Base-by-base conservation (phyloP, 208 protist species). In the Leptomonas pyrrhocoris region DNA sequence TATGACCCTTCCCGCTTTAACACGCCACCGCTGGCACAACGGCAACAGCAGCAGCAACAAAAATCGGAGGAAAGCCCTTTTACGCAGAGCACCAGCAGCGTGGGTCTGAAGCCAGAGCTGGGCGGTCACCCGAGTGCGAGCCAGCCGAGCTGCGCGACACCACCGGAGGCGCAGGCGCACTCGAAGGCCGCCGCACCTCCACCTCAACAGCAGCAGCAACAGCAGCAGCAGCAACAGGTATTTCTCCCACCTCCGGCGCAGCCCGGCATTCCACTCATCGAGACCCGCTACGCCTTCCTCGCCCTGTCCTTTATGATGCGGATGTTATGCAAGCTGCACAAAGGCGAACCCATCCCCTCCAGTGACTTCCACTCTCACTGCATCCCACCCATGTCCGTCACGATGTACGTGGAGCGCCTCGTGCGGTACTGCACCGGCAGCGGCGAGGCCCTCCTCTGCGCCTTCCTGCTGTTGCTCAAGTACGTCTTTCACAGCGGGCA, bases 381-480 rank as follows among this genome's bases (percentile, higher is more conserved):
- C 38, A 53, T 94, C 54, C 91, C 92, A 0, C 56, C 72, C 38
- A 96, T 97, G 81, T 81, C 89, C 25, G 79, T 97, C 31, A 68
- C 73, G 7, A 62, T 80, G 73, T 97, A 97, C 70, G 58, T 97
- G 62, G 69, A 97, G 66, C 89, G 96, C 12, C 82, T 98, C 28
- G 69, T 87, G 30, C 85, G 86, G 21, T 96, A 98, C 79, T 88
- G 88, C 56, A 31, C 72, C 15, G 87, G 93, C 72, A 90, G 81
- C 57, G 77, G 71, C 16, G 93, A 98, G 72, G 94, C 90, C n/a
- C 82, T 97, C 68, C 82, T 97, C 50, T 85, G 93, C 18, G 86
- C 91, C 18, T 76, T 98, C 5, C 62, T 98, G 36, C 90, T 98
- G 34, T 81, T 98, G 7, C 81, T 98, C 49, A 86, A 90, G 58